phyloP scores from a whole-genome alignment of 257 asterid species.

The Ocimum tenuiflorum region DNA sequence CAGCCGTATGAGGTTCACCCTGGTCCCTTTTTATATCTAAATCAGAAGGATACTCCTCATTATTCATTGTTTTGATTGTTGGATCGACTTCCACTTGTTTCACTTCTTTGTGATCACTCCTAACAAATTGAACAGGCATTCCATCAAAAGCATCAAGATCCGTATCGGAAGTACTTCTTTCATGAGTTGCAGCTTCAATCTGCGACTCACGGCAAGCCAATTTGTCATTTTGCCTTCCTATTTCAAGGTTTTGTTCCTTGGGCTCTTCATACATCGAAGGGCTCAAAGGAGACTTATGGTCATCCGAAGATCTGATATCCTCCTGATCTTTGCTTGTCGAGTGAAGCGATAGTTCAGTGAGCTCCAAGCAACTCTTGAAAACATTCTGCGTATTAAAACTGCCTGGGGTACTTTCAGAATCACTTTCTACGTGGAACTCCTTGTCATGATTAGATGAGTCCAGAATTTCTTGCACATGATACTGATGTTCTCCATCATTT shows the following conservation, averaged over 20 bases:
- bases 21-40: slow-evolving; percentile 28
- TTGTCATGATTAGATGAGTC: slow-evolving; percentile 25
- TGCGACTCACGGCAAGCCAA: slow-evolving; percentile 24
- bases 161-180: slow-evolving; percentile 14
- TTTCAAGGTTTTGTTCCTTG: slow-evolving; percentile 33
- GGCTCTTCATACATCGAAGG: slow-evolving; percentile 24
- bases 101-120: slow-evolving; percentile 24
- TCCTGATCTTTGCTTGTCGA: slow-evolving; percentile 29
- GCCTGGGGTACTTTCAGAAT: slow-evolving; percentile 25
- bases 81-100: slow-evolving; percentile 31
- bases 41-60: slow-evolving; percentile 29
- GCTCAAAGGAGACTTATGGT: slow-evolving; percentile 30
- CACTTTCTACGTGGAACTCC: slow-evolving; percentile 17
- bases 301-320: slow-evolving; percentile 24
- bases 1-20: slow-evolving; percentile 32
- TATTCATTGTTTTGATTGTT: slow-evolving; percentile 12
- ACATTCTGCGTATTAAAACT: slow-evolving; percentile 39
- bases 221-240: slow-evolving; percentile 26
- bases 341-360: slow-evolving; percentile 38
- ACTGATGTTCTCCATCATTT: slow-evolving; percentile 26
- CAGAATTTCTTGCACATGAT: slow-evolving; percentile 21
- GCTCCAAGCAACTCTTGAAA: slow-evolving; percentile 73
- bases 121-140: slow-evolving; percentile 22
- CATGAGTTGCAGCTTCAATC: slow-evolving; percentile 29
- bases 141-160: slow-evolving; percentile 31